Conservation (phyloP, 768 basidiomycete species). For the Rossbeevera mucosa region DNA sequence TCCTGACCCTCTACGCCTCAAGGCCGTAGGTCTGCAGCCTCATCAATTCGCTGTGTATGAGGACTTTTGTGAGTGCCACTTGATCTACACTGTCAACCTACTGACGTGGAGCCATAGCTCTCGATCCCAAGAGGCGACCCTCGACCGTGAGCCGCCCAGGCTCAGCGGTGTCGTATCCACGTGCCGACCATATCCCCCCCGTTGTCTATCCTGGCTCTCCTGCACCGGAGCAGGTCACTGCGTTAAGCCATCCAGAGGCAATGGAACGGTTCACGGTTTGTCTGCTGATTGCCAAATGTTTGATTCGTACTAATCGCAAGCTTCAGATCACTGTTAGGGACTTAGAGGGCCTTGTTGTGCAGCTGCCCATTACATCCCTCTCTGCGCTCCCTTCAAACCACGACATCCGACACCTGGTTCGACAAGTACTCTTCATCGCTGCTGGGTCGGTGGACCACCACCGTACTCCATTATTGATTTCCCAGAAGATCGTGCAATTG, state of each 20-base stretch:
- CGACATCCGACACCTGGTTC: constrained; percentile 79
- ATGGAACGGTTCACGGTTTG: constrained; percentile 84
- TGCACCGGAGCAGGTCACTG: constrained; percentile 48
- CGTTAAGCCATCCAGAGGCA: constrained; percentile 70
- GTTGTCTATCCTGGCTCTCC: constrained; percentile 59
- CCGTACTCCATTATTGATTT: constrained; percentile 85
- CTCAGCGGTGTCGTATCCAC: constrained; percentile 66
- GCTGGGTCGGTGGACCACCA: constrained; percentile 73
- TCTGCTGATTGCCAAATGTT: constrained; percentile 3
- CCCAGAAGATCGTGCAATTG: constrained; percentile 94
- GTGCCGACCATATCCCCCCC: constrained; percentile 39
- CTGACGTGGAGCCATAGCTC: constrained; percentile 31
- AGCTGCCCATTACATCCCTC: constrained; percentile 69
- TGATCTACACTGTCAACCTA: constrained; percentile 3
- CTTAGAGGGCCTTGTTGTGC: constrained; percentile 73
- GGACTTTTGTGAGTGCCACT: constrained; percentile 67
- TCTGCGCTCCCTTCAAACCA: constrained; percentile 73
- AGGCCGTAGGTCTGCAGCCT: constrained; percentile 72
- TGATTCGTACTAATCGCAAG: constrained; percentile 1
- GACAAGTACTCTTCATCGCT: constrained; percentile 80
- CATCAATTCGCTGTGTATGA: constrained; percentile 90
- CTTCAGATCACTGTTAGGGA: constrained; percentile 42
- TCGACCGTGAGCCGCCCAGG: constrained; percentile 56
- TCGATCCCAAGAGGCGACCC: constrained; percentile 54
- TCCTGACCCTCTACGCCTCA: constrained; percentile 87